Evolutionary conservation across 148 eudicot genomes (phyloP).

Genomic region (Bassia scoparia): DNA sequence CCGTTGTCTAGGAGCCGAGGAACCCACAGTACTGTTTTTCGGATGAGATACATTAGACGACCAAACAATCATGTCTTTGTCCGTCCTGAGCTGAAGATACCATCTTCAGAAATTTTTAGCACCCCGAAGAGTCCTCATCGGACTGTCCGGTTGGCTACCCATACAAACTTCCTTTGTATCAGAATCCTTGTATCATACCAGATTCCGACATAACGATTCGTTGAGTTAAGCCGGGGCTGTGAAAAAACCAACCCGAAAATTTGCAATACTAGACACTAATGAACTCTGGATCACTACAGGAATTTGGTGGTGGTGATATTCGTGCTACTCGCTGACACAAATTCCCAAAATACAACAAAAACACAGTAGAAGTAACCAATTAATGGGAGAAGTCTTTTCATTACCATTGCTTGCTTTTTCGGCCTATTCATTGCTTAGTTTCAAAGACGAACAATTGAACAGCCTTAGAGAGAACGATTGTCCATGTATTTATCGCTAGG

Average conservation of each 20-base stretch:
- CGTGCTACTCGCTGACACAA: slow-evolving; percentile 11
- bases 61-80: slow-evolving; percentile 40
- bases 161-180: slow-evolving; percentile 23
- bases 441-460: no score
- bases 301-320: slow-evolving; percentile 20
- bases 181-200: slow-evolving; percentile 25
- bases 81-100: slow-evolving; percentile 28
- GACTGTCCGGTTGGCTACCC: slow-evolving; percentile 35
- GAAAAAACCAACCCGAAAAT: slow-evolving; percentile 34
- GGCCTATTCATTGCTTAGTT: no score
- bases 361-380: neutral
- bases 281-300: slow-evolving; percentile 21
- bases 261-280: slow-evolving; percentile 16
- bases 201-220: slow-evolving; percentile 28
- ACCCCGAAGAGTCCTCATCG: slow-evolving; percentile 21
- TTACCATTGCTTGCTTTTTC: neutral
- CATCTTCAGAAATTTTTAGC: slow-evolving; percentile 20
- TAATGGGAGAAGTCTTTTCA: neutral
- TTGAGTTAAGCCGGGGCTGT: slow-evolving; percentile 10
- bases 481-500: no score
- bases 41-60: slow-evolving; percentile 27
- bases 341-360: neutral
- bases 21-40: slow-evolving; percentile 1
- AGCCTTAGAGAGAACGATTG: no score
- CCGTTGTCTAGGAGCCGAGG: slow-evolving; percentile 53